Base-by-base conservation (phyloP, 345 rosid genomes). In the Dimocarpus longan region DNA sequence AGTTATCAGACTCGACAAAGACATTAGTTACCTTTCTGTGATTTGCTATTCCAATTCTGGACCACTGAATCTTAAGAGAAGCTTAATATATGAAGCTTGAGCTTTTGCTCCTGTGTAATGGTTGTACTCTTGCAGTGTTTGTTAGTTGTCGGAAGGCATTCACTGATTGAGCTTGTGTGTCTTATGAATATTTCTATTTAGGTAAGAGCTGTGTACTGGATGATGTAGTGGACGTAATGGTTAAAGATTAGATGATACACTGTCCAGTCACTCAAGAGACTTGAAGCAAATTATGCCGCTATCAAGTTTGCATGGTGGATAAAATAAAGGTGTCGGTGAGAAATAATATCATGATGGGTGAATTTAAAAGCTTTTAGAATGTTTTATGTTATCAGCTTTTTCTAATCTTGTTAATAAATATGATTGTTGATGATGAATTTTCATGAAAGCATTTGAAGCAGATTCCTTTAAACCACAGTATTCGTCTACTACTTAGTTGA, bases 1-100 rank as follows among this genome's bases (percentile, higher is more conserved):
- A 80, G 82, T 44, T 78, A 82, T 39, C 77, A 67, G 85, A 73
- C 77, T 80, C 78, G 74, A 74, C 77, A 70, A 64, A 46, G 65
- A 64, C 75, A 50, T 79, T 75, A 57, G 75, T 67, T 79, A 79
- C 69, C 19, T 50, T 78, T 80, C 68, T 81, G 50, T 82, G 86
- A 76, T 78, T 80, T 83, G 70, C 65, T 77, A 59, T 83, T 85
- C 81, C 64, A 76, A 68, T 71, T 68, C 78, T 70, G 78, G 79
- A 78, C 80, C 77, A 68, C 67, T 79, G 80, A 85, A 66, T 82
- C 79, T 59, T 66, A 59, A 80, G 52, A 68, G 78, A 79, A 81
- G 85, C 78, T 81, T 69, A 76, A 68, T 79, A 76, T 72, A 63
- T 79, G 76, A 76, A 71, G 76, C 79, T 80, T 68, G 80, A n/a